These are phyloP conservation scores for Thalassiosira exigua DNA, from an alignment of 352 stramenopile species.

Conservation along the genomic window DNA sequence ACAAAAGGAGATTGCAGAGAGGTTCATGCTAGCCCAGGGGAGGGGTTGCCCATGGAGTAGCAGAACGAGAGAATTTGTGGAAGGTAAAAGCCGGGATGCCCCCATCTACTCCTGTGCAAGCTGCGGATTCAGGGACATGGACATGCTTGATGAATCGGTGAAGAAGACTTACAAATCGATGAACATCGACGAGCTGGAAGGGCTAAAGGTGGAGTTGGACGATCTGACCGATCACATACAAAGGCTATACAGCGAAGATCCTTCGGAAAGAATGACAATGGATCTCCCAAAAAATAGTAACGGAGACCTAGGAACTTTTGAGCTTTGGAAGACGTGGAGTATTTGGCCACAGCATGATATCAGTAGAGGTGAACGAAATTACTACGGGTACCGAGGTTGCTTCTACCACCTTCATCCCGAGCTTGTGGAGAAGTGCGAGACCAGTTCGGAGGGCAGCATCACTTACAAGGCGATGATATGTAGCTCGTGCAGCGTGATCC, in stretches of 20 bases:
- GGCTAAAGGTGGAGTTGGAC: constrained; percentile 3
- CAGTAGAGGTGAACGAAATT: not conserved
- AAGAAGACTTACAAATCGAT: not conserved
- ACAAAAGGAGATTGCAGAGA: constrained; percentile 21
- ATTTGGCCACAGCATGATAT: constrained; percentile 7
- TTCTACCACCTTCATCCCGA: constrained; percentile 24
- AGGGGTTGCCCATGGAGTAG: not conserved
- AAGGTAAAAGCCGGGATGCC: constrained; percentile 13
- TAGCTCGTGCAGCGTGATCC: too few relatives aligned
- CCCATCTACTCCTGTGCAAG: constrained; percentile 6
- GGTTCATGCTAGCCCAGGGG: constrained; percentile 13
- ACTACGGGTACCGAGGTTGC: too few relatives aligned
- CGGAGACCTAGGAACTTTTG: not conserved
- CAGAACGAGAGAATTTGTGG: not conserved
- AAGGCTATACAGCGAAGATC: not conserved
- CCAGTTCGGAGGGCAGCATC: too few relatives aligned
- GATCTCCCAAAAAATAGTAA: not conserved
- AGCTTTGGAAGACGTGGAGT: constrained; percentile 21
- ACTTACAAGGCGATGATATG: too few relatives aligned
- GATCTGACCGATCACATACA: not conserved
- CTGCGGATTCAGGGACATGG: not conserved
- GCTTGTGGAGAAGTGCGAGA: constrained; percentile 12
- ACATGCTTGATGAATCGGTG: not conserved
- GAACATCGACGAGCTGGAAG: not conserved
- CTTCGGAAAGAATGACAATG: not conserved